phyloP scores from a whole-genome alignment of 148 eudicot genomes.

The Hydrangea macrophylla region DNA sequence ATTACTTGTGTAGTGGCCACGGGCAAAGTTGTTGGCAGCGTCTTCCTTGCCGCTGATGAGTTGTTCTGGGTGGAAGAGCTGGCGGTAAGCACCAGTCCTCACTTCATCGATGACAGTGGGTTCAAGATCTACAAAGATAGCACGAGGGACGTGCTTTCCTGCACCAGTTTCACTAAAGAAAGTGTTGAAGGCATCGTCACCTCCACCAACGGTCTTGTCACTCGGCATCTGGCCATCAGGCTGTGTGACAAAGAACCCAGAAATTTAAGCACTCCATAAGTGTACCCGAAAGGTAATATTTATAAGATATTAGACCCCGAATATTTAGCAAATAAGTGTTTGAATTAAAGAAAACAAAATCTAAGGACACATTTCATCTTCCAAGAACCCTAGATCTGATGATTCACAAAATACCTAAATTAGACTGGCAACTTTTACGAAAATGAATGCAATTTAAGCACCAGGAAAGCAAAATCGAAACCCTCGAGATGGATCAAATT shows the following conservation, averaged over 20 bases:
- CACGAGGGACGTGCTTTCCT: slow-evolving; percentile 32
- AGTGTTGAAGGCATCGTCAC: slow-evolving; percentile 37
- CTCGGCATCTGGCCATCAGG: slow-evolving; percentile 36
- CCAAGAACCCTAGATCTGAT: background rate
- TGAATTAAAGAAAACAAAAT: background rate
- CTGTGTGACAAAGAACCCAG: background rate
- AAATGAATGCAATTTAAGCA: background rate
- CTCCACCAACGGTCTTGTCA: slow-evolving; percentile 34
- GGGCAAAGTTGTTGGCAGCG: slow-evolving; percentile 37
- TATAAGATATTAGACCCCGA: background rate
- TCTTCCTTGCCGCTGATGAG: slow-evolving; percentile 33
- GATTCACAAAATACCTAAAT: background rate
- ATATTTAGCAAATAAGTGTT: background rate
- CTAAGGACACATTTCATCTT: background rate
- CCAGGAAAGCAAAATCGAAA: background rate
- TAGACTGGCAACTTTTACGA: background rate
- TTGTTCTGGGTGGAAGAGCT: slow-evolving; percentile 34
- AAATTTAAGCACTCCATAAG: background rate
- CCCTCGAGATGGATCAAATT: background rate
- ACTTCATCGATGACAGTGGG: slow-evolving; percentile 36
- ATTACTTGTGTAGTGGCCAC: slow-evolving; percentile 32
- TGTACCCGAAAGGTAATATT: too few relatives aligned
- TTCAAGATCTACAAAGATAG: slow-evolving; percentile 32
- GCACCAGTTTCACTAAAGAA: slow-evolving; percentile 35
- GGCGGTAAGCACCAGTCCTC: slow-evolving; percentile 30